Percentiles rank a stretch among this genome's conserved stretches.
Evolutionary conservation across 805 yeast species (phyloP).

Genomic region (Yarrowia porcina): DNA sequence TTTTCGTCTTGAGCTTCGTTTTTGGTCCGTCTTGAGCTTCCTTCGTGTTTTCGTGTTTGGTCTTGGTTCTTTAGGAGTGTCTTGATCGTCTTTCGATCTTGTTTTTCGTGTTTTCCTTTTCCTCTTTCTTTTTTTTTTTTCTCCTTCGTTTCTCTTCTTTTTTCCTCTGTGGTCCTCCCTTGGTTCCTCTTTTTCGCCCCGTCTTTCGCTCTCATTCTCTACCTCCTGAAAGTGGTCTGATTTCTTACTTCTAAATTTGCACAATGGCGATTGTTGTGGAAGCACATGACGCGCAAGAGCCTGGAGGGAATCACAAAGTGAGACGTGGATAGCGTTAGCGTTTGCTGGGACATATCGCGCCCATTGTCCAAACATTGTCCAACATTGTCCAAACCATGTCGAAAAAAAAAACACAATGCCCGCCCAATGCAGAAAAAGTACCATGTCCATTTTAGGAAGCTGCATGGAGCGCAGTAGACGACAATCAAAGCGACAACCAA

Average conservation of each 20-base stretch:
- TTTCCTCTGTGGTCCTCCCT: background rate
- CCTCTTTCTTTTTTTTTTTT: no score
- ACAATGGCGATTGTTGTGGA: conserved; percentile 21
- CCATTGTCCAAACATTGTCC: background rate
- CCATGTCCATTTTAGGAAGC: conserved; percentile 14
- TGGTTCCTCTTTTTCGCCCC: background rate
- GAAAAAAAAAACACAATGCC: background rate
- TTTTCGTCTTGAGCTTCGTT: no score
- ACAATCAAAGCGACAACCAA: no score
- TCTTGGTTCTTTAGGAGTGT: no score
- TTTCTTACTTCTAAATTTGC: conserved; percentile 1
- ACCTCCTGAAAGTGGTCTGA: conserved; percentile 15
- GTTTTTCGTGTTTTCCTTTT: no score
- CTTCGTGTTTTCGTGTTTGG: no score
- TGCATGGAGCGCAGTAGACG: conserved; percentile 14
- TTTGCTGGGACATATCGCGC: background rate
- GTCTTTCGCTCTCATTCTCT: background rate
- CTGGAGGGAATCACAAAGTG: no score
- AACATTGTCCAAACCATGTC: no score
- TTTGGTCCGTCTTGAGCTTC: no score
- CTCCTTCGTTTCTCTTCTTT: background rate
- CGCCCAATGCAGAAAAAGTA: background rate
- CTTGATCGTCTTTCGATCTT: no score
- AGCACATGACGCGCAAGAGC: conserved; percentile 16
- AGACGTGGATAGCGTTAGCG: background rate